A percentile compares a stretch with the other conserved stretches of the same genome.
phyloP scores from a whole-genome alignment of 2,329 filamentous ascomycete species.

The Tolypocladium pustulatum region DNA sequence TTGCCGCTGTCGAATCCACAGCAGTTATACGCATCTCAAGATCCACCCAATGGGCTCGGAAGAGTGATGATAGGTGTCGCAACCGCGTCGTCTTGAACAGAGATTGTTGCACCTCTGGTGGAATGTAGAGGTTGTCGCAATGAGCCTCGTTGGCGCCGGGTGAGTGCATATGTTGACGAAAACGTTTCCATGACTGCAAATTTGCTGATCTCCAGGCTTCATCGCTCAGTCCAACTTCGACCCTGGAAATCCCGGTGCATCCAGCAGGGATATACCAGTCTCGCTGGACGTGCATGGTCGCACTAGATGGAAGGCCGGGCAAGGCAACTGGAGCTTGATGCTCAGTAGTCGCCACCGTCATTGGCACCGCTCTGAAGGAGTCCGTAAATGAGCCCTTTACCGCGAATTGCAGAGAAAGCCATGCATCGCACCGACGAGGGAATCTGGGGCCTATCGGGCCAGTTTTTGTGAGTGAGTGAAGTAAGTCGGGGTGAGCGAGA shows the following conservation, averaged over 20 bases:
- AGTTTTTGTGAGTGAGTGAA: neutral
- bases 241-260: slow-evolving; percentile 20
- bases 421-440: neutral
- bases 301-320: neutral
- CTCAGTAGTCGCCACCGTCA: neutral
- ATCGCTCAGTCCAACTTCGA: slow-evolving; percentile 6
- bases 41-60: slow-evolving; percentile 29
- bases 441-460: no score
- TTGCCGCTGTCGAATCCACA: slow-evolving; percentile 10
- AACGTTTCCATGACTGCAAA: slow-evolving; percentile 14
- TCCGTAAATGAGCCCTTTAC: neutral
- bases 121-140: slow-evolving; percentile 4
- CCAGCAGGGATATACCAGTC: slow-evolving; percentile 29
- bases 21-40: slow-evolving; percentile 25
- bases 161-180: neutral
- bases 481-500: neutral
- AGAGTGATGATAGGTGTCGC: slow-evolving; percentile 17
- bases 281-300: slow-evolving; percentile 7
- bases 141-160: slow-evolving; percentile 5
- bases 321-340: neutral
- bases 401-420: neutral
- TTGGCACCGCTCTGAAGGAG: neutral
- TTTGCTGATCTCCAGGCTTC: slow-evolving; percentile 7
- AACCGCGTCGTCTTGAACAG: slow-evolving; percentile 17
- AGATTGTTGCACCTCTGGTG: slow-evolving; percentile 12